These are phyloP conservation scores for Solanum chiquidenum DNA, from an alignment of 257 asterid genomes.

Conservation along the genomic window DNA sequence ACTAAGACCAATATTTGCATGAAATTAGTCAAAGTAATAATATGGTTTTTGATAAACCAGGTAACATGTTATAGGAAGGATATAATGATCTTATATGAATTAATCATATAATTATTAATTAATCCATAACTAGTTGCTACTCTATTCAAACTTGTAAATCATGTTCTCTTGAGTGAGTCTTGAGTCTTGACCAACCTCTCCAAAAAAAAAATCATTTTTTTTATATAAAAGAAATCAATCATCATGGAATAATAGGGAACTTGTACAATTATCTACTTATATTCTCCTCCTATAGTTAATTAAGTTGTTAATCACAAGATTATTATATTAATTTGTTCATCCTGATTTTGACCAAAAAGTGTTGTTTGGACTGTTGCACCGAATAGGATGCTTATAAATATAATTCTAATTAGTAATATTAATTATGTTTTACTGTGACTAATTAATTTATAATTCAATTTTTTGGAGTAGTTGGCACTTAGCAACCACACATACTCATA, in stretches of 20 bases:
- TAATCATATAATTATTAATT: not conserved
- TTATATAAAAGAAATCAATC: not conserved
- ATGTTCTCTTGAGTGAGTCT: not conserved
- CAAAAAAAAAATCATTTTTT: too few species aligned
- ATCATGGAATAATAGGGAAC: not conserved
- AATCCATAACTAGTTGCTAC: not conserved
- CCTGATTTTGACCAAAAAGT: constrained; percentile 1
- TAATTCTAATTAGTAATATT: not conserved
- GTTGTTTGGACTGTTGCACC: constrained; percentile 3
- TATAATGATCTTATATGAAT: not conserved
- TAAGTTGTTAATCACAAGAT: not conserved
- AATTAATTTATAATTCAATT: not conserved
- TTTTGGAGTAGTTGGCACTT: not conserved
- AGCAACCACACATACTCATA: not conserved
- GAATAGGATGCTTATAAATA: not conserved
- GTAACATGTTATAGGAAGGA: not conserved
- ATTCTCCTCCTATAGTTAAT: not conserved
- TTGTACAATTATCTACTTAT: not conserved
- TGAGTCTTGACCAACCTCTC: not conserved
- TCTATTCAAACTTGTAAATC: not conserved
- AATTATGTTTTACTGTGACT: not conserved
- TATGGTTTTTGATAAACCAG: not conserved
- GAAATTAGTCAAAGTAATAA: not conserved
- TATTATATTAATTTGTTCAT: not conserved
- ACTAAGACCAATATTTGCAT: not conserved